phyloP scores from a whole-genome alignment of 495 filamentous ascomycete species.

The Darksidea phi region DNA sequence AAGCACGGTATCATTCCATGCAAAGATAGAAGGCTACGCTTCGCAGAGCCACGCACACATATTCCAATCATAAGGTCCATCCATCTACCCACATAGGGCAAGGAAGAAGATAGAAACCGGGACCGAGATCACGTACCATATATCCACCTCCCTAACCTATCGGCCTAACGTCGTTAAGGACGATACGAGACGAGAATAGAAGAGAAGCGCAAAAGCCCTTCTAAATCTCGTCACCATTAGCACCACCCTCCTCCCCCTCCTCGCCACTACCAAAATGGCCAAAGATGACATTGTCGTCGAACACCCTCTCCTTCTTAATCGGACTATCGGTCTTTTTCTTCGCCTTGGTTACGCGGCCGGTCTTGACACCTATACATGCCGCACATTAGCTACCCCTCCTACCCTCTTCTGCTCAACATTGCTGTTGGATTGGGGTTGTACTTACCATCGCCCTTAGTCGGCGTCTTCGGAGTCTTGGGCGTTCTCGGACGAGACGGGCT shows the following conservation, averaged over 20 bases:
- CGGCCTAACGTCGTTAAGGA: no score
- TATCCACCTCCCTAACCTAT: no score
- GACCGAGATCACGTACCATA: no score
- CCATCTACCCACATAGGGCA: no score
- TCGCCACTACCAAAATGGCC: background rate
- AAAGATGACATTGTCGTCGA: background rate
- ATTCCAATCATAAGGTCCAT: background rate
- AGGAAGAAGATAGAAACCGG: no score
- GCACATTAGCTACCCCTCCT: background rate
- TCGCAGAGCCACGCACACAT: no score
- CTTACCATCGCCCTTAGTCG: background rate
- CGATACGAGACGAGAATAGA: no score
- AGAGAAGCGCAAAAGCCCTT: no score
- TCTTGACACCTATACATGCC: conserved; percentile 15
- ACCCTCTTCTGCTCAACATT: background rate
- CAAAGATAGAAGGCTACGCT: no score
- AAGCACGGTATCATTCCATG: no score
- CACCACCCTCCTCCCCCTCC: background rate
- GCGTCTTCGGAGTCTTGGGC: background rate
- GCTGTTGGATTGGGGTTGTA: background rate
- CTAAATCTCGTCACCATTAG: no score
- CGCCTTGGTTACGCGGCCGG: conserved; percentile 25
- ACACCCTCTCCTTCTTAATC: conserved; percentile 5
- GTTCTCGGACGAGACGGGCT: background rate
- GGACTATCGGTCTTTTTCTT: conserved; percentile 8